Base-by-base conservation (phyloP, 179 eudicot genomes). In the Camellia oleifera region DNA sequence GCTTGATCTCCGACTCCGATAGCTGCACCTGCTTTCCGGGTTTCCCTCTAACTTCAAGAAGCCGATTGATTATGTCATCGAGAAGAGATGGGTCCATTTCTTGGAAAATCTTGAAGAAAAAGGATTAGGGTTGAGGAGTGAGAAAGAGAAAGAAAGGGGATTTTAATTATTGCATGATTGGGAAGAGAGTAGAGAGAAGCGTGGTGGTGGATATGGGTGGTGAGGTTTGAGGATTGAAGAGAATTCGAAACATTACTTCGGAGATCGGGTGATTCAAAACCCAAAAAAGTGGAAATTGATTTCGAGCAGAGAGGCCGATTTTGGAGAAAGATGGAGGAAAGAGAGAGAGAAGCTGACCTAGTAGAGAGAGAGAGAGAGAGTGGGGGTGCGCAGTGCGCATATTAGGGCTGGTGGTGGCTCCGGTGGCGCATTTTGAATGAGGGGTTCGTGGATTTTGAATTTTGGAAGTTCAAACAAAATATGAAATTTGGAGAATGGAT, bases 31-130 rank as follows among this genome's bases (percentile, higher is more conserved):
- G 75, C 10, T 72, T 72, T 44, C 75, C 75, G 4, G 75, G 75
- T 26, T 45, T 60, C n/a, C 75, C 75, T 13, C 60, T 72, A 32
- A 72, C 75, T 23, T 72, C 57, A 18, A 70, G 74, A 18, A 70
- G 74, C 74, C 74, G 56, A 70, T 70, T 70, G 74, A 70, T 70
- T 72, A 72, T 26, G 75, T 72, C 75, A 40, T 72, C 75, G 12
- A 72, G 61, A 5, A 72, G 75, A 72, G 44, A 23, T 5, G 61
- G 4, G 32, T 72, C 75, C 75, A 72, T 72, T n/a, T 72, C 44
- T 72, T 18, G 45, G 12, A 20, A 14, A 4, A 20, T 52, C 0
- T 20, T 56, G 3, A 13, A 48, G 15, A 56, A 13, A 56, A 56
- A 56, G 14, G 13, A 9, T 56, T 56, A 3, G 60, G 1, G 60